Evolutionary conservation across 768 basidiomycete species (phyloP).

Genomic region (Boletus pseudopeckii): DNA sequence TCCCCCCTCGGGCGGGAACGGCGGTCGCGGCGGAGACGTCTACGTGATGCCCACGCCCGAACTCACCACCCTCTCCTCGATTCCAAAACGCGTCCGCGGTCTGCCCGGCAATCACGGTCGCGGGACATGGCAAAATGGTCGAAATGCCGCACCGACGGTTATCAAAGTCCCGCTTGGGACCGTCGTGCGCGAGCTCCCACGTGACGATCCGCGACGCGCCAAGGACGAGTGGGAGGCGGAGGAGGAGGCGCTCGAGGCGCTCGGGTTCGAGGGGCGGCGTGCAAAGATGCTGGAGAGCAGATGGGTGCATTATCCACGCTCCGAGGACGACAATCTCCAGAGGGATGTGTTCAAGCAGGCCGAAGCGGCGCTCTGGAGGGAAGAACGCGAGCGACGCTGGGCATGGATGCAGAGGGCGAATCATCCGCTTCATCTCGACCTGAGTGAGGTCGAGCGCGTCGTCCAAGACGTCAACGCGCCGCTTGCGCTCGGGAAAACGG

Average conservation of each 20-base stretch:
- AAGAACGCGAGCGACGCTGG: constrained; percentile 58
- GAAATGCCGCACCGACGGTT: constrained; percentile 64
- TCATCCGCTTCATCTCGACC: constrained; percentile 55
- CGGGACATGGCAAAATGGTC: constrained; percentile 87
- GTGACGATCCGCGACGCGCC: constrained; percentile 60
- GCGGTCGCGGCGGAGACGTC: constrained; percentile 85
- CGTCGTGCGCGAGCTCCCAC: constrained; percentile 71
- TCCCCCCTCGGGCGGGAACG: constrained; percentile 91
- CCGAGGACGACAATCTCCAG: constrained; percentile 56
- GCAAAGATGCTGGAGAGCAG: constrained; percentile 60
- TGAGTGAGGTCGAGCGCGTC: constrained; percentile 49
- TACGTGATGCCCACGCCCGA: constrained; percentile 77
- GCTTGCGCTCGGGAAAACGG: constrained; percentile 53
- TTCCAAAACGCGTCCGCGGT: constrained; percentile 67
- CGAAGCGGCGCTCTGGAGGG: constrained; percentile 54
- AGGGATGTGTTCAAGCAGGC: constrained; percentile 70
- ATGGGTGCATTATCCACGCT: constrained; percentile 81
- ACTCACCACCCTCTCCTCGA: constrained; percentile 72
- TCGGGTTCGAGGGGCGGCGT: constrained; percentile 45
- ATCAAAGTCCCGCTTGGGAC: constrained; percentile 89
- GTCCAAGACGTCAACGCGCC: constrained; percentile 45
- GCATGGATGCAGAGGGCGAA: constrained; percentile 41
- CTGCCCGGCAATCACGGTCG: constrained; percentile 67
- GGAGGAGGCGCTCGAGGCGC: constrained; percentile 50
- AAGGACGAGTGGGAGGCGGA: constrained; percentile 74